Base-by-base conservation (phyloP, 345 rosid species). In the Ceriops zippeliana region DNA sequence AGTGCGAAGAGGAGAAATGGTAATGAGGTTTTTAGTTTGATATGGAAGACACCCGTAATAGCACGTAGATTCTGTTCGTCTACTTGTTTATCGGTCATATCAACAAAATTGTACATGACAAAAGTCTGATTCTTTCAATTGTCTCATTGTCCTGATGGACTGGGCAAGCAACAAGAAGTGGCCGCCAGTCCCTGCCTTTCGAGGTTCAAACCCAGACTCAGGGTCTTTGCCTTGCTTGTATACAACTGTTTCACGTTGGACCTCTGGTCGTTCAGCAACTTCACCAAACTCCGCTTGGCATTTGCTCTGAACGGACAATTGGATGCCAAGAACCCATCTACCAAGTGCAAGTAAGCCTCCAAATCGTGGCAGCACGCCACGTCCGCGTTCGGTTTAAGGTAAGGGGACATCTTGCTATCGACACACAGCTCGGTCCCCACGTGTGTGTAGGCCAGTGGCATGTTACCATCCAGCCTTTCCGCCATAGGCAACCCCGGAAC, bases 251-350 rank as follows among this genome's bases (percentile, higher is more conserved):
- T 95, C 19, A 93, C 86, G 68, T 95, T 95, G 2, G 96, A 80
- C 17, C 83, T 75, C 49, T 95, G 97, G 32, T 95, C 96, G 26
- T 84, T 83, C 35, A 95, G 58, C 75, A 95, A 70, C 77, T 80
- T 91, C 47, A 75, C 83, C 19, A 95, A 73, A 76, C 99, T 95
- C 62, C 99, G 80, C 87, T 95, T 95, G 3, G 99, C 99, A 28
- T 91, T 91, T 46, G 89, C 70, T 57, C 97, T 83, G 60, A 95
- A 95, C 15, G 99, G 99, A 72, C 96, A 85, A 62, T 90, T 77
- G 0, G 96, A 81, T 7, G 89, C 87, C 42, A 83, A 63, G 64
- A 80, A 95, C 28, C 99, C 99, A 47, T 95, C 99, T 31, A 95
- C 99, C 64, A 77, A 16, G 51, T 77, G 80, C 8, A 77, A 37